Evolutionary conservation across 306 rosid species (phyloP).

Genomic region (Inga laurina): DNA sequence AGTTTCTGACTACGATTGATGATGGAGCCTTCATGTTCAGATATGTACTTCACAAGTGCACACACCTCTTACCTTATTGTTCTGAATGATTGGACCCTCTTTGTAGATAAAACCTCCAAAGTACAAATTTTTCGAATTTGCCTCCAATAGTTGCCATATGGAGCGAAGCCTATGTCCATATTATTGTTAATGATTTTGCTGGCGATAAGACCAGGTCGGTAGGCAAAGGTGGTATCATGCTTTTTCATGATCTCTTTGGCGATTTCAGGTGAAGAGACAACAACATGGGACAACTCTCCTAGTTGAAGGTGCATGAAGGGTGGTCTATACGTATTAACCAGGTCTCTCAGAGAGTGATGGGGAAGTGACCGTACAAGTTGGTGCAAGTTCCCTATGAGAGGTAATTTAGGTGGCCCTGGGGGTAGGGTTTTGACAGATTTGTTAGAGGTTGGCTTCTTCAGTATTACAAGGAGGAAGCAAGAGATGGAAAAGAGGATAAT

Average conservation of each 20-base stretch:
- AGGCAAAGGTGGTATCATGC: conserved; percentile 1
- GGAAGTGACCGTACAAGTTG: background rate
- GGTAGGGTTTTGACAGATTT: background rate
- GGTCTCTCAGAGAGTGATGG: background rate
- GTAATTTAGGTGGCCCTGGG: conserved; percentile 24
- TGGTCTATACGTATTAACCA: conserved; percentile 29
- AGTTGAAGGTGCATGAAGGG: conserved; percentile 13
- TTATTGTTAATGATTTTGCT: no score
- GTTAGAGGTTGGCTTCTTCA: background rate
- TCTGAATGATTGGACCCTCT: background rate
- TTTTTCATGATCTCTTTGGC: background rate
- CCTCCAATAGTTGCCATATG: background rate
- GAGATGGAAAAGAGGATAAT: background rate
- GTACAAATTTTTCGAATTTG: background rate
- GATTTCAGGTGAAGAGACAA: background rate
- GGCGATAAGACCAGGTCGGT: background rate
- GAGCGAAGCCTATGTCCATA: no score
- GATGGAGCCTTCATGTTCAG: background rate
- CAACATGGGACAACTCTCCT: background rate
- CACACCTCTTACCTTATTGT: background rate
- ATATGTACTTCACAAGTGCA: background rate
- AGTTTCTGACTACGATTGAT: background rate
- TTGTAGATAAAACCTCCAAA: background rate
- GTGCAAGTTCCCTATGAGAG: conserved; percentile 20
- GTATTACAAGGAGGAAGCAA: background rate